Evolutionary conservation across 108 stramenopile genomes (phyloP).

Genomic region (Pseudonitzschia delicatissima): DNA sequence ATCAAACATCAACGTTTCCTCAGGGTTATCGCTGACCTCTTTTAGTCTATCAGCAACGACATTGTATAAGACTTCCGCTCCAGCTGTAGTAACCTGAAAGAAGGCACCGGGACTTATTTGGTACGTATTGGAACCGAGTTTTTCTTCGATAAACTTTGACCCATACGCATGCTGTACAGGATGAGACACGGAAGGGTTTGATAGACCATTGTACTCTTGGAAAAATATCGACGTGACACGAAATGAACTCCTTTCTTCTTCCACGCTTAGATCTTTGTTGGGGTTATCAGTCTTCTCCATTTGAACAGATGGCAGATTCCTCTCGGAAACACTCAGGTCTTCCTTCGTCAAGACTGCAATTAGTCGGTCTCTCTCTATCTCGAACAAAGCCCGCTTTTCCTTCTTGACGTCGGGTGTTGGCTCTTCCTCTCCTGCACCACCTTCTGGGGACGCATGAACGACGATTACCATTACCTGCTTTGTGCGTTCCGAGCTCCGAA

Average conservation of each 20-base stretch:
- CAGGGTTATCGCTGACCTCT: slow-evolving; percentile 39
- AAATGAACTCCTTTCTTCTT: not conserved
- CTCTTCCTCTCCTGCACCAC: slow-evolving; percentile 47
- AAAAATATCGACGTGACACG: slow-evolving; percentile 75
- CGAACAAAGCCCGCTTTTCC: slow-evolving; percentile 30
- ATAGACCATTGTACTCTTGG: slow-evolving; percentile 80
- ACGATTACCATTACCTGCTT: slow-evolving; percentile 70
- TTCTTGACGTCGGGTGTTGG: slow-evolving; percentile 17
- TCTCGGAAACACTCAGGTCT: slow-evolving; percentile 26
- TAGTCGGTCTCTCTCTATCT: slow-evolving; percentile 56
- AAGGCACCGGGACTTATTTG: slow-evolving; percentile 92
- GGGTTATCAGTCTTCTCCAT: not conserved
- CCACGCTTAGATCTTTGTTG: not conserved
- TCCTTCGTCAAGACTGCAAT: slow-evolving; percentile 42
- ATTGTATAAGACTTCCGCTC: slow-evolving; percentile 82
- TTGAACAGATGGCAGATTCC: slow-evolving; percentile 21
- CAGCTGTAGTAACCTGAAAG: slow-evolving; percentile 91
- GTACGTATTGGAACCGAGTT: slow-evolving; percentile 75
- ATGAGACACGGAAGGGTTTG: slow-evolving; percentile 68
- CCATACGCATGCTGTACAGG: slow-evolving; percentile 83
- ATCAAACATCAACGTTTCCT: slow-evolving; percentile 70
- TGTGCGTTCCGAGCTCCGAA: slow-evolving; percentile 64
- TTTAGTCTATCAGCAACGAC: slow-evolving; percentile 71
- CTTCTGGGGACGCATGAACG: slow-evolving; percentile 57
- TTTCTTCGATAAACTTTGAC: slow-evolving; percentile 60